These are phyloP conservation scores for Lanmaoa rubissima DNA, from an alignment of 768 basidiomycete genomes.

Conservation along the genomic window DNA sequence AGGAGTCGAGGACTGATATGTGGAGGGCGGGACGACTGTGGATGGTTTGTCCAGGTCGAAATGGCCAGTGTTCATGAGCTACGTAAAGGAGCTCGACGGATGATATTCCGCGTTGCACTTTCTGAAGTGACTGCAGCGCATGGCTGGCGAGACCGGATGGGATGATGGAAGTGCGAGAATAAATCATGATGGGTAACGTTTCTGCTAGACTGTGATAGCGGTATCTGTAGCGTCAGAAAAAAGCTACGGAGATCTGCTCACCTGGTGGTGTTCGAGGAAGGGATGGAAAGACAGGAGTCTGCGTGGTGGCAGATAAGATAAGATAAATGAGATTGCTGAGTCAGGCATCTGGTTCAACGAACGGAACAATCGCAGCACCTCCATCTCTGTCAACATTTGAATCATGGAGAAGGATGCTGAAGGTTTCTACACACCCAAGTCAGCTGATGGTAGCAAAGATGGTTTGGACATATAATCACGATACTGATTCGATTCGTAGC, in stretches of 20 bases:
- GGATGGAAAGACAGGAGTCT: not conserved
- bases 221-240: not conserved
- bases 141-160: slow-evolving; percentile 21
- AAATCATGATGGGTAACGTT: slow-evolving; percentile 5
- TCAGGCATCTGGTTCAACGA: slow-evolving; percentile 12
- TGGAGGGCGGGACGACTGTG: slow-evolving; percentile 33
- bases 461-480: not conserved
- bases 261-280: not conserved
- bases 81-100: slow-evolving; percentile 59
- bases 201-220: not conserved
- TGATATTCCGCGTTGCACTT: slow-evolving; percentile 45
- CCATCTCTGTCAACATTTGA: slow-evolving; percentile 12
- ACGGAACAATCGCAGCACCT: not conserved
- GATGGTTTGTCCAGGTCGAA: slow-evolving; percentile 31
- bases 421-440: slow-evolving; percentile 66
- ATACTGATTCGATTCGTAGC: slow-evolving; percentile 14
- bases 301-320: slow-evolving; percentile 13
- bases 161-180: not conserved
- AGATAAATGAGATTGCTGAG: slow-evolving; percentile 23
- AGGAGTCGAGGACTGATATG: slow-evolving; percentile 83
- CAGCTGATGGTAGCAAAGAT: slow-evolving; percentile 38
- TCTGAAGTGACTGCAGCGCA: slow-evolving; percentile 22
- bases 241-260: not conserved
- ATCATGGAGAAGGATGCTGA: slow-evolving; percentile 74
- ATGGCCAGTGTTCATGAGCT: slow-evolving; percentile 66